These are phyloP conservation scores for Ophiostoma sp. DNA, from an alignment of 2,329 filamentous ascomycete species.

Conservation along the genomic window DNA sequence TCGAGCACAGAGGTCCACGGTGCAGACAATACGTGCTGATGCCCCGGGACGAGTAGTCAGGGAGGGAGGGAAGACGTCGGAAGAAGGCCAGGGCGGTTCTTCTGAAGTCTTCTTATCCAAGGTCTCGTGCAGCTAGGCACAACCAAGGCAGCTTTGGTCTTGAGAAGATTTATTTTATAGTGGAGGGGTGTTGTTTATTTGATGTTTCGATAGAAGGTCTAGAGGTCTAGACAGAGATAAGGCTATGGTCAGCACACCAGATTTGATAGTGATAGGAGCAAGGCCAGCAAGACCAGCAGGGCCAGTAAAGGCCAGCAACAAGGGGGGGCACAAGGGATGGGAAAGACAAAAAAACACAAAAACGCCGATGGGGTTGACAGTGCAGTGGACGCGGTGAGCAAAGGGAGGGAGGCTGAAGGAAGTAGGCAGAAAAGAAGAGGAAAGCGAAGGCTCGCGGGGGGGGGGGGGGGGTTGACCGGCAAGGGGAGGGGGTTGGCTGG, in stretches of 20 bases:
- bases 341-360: not conserved
- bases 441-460: constrained; percentile 16
- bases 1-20: constrained; percentile 7
- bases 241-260: constrained; percentile 19
- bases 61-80: not conserved
- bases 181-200: not conserved
- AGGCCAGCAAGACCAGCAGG: not conserved
- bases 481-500: not conserved
- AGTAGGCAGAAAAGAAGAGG: constrained; percentile 9
- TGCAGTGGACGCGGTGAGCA: not conserved
- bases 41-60: not conserved
- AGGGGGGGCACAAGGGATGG: not conserved
- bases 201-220: constrained; percentile 19
- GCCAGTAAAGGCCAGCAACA: not conserved
- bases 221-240: constrained; percentile 11
- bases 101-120: not conserved
- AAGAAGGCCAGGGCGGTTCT: constrained; percentile 8
- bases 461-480: not conserved
- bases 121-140: not conserved
- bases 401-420: not conserved
- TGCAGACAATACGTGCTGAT: not conserved
- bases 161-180: not conserved
- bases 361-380: not conserved
- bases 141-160: not conserved
- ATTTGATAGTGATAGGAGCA: not conserved